Percentiles rank a stretch among this genome's conserved stretches.
phyloP scores from a whole-genome alignment of 495 filamentous ascomycete genomes.

The Penicillium antarcticum region DNA sequence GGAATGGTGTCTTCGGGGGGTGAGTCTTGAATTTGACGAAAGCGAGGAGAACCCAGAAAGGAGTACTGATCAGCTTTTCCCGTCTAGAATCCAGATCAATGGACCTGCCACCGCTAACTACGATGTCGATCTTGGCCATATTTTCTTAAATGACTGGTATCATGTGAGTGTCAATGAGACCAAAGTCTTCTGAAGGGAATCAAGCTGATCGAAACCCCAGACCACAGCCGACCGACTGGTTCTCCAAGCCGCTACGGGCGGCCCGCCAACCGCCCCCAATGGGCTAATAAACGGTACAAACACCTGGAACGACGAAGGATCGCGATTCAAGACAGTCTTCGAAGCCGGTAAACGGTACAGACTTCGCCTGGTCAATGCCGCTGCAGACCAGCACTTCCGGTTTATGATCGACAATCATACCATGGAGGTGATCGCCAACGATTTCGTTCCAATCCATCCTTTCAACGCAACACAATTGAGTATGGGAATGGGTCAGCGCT shows the following conservation, averaged over 20 bases:
- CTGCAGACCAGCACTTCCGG: slow-evolving; percentile 43
- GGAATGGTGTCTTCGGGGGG: slow-evolving; percentile 31
- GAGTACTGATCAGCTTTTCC: too few relatives aligned
- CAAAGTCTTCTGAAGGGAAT: too few relatives aligned
- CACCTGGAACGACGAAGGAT: slow-evolving; percentile 36
- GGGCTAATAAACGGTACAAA: slow-evolving; percentile 55
- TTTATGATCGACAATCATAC: slow-evolving; percentile 49
- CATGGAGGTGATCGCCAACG: slow-evolving; percentile 43
- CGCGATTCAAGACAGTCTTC: slow-evolving; percentile 35
- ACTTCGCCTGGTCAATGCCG: slow-evolving; percentile 45
- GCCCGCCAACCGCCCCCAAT: slow-evolving; percentile 33
- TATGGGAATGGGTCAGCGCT: slow-evolving; percentile 66
- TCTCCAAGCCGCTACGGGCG: not conserved
- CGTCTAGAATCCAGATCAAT: slow-evolving; percentile 33
- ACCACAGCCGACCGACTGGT: slow-evolving; percentile 20
- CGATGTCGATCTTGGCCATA: slow-evolving; percentile 35
- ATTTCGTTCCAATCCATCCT: slow-evolving; percentile 48
- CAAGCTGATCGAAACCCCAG: too few relatives aligned
- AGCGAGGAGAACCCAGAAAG: too few relatives aligned
- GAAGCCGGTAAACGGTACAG: slow-evolving; percentile 44
- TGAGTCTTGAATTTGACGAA: too few relatives aligned
- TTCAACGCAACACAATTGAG: slow-evolving; percentile 42
- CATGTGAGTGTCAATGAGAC: slow-evolving; percentile 1
- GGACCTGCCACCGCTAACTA: slow-evolving; percentile 56
- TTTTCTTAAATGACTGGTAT: slow-evolving; percentile 23